phyloP scores from a whole-genome alignment of 2,329 filamentous ascomycete genomes.

The Calonectria fujianensis region DNA sequence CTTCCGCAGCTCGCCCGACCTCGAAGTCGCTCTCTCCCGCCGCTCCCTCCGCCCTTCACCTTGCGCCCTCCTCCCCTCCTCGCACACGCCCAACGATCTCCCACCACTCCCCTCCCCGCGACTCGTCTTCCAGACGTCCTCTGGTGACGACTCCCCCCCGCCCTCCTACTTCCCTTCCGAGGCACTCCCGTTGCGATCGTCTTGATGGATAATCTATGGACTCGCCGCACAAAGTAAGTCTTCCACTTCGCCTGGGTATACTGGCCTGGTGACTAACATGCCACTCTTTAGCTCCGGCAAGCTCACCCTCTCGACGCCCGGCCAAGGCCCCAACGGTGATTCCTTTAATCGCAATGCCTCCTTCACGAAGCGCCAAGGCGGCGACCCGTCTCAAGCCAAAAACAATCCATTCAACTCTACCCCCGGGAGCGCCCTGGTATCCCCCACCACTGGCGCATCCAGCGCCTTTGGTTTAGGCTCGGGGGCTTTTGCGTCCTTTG shows the following conservation, averaged over 20 bases:
- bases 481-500: conserved; percentile 93
- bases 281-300: conserved; percentile 81
- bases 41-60: background rate
- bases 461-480: conserved; percentile 95
- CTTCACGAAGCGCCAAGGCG: conserved; percentile 84
- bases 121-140: conserved; percentile 45
- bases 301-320: conserved; percentile 89
- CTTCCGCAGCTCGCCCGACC: conserved; percentile 27
- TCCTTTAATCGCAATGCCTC: conserved; percentile 77
- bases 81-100: conserved; percentile 24
- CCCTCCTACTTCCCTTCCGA: conserved; percentile 49
- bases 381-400: conserved; percentile 82
- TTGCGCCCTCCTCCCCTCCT: conserved; percentile 2
- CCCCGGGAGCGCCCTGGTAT: conserved; percentile 73
- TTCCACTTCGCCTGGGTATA: conserved; percentile 18
- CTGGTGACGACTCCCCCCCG: conserved; percentile 52
- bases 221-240: conserved; percentile 87
- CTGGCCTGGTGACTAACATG: conserved; percentile 42
- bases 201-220: conserved; percentile 83
- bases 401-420: conserved; percentile 86
- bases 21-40: conserved; percentile 25
- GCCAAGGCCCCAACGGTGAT: conserved; percentile 72
- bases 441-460: conserved; percentile 77
- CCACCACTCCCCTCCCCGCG: conserved; percentile 33
- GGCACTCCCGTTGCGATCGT: conserved; percentile 55